Evolutionary conservation across 805 yeast genomes (phyloP), one percentile per base, ranked within the genome.

Genomic region (Babjeviella inositovora): DNA sequence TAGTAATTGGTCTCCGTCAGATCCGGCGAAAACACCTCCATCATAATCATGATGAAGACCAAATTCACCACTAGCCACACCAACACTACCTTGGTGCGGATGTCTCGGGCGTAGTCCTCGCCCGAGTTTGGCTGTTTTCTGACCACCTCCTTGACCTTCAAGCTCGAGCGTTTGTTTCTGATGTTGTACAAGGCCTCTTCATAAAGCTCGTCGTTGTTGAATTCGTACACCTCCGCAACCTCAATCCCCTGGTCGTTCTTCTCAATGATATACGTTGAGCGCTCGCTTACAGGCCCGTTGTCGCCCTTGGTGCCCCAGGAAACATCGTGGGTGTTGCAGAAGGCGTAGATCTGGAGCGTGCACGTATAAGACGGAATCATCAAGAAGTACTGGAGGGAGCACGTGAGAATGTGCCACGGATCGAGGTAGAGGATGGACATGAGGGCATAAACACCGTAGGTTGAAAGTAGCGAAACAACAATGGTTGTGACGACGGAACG

Each of bases 291-390:
- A 21, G 70, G 75, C 29, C 65, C 67, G 32, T 74, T 77, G 30
- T 85, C 95, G 34, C 98, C 98, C 45, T 87, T 87, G 2, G 98
- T 87, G 50, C 98, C 98, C 98, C 98, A 87, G 0, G 95, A 79
- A 23, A 90, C 94, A 57, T 87, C 98, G 50, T 87, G 97, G 3
- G 96, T 87, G 46, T 87, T 87, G 55, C 98, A 87, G 50, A 87
- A 84, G 2, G 98, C 96, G 53, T 84, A 87, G 28, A 90, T 84
- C 50, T 87, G 96, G 27, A 87, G 56, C 2, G 94, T 74, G 51
- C 94, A 81, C 4, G 92, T 77, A 45, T 84, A 87, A 0, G 92
- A 74, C 13, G 98, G 97, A 25, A 87, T 59, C 60, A 90, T 63
- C 33, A 85, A 45, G 50, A 87, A 79, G 56, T 90, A 87, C 46